Evolutionary conservation across 2,329 filamentous ascomycete genomes (phyloP).

Genomic region (Cytospora piceicola): DNA sequence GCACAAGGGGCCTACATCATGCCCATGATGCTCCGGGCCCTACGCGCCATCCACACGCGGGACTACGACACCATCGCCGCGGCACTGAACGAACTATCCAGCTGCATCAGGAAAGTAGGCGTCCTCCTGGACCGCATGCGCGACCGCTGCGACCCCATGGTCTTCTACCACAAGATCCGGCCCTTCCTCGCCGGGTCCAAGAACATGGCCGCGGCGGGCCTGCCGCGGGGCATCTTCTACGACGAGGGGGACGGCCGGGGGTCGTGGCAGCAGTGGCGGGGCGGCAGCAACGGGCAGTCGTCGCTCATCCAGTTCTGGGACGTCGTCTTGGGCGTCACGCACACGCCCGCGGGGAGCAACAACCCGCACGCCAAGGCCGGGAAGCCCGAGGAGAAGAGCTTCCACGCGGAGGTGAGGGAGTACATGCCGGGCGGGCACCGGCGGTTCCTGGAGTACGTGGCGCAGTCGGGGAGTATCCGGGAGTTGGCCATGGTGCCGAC

Average conservation of each 20-base stretch:
- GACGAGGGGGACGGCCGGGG: conserved; percentile 71
- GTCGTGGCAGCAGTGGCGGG: conserved; percentile 77
- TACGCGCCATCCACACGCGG: conserved; percentile 66
- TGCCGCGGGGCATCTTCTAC: conserved; percentile 84
- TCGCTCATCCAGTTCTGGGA: conserved; percentile 94
- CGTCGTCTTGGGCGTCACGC: conserved; percentile 80
- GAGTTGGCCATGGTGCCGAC: conserved; percentile 62
- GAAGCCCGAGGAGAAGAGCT: conserved; percentile 39
- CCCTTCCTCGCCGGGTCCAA: conserved; percentile 90
- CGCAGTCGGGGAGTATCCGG: conserved; percentile 73
- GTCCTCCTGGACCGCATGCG: conserved; percentile 79
- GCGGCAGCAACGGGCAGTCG: conserved; percentile 91
- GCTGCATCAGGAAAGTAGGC: conserved; percentile 70
- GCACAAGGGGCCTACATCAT: conserved; percentile 76
- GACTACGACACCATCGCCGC: conserved; percentile 64
- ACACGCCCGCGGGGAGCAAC: conserved; percentile 52
- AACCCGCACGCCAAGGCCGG: conserved; percentile 33
- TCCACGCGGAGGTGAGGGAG: conserved; percentile 71
- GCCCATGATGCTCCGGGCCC: conserved; percentile 76
- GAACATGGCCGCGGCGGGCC: conserved; percentile 84
- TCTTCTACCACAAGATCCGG: conserved; percentile 87
- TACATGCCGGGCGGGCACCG: conserved; percentile 92
- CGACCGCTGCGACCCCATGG: conserved; percentile 81
- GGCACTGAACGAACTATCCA: conserved; percentile 67
- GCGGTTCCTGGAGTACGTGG: conserved; percentile 74